Percentiles rank a stretch among this genome's conserved stretches.
phyloP scores from a whole-genome alignment of 192 early-diverging fungal genomes.

The Rhizoclosmatium sp. region DNA sequence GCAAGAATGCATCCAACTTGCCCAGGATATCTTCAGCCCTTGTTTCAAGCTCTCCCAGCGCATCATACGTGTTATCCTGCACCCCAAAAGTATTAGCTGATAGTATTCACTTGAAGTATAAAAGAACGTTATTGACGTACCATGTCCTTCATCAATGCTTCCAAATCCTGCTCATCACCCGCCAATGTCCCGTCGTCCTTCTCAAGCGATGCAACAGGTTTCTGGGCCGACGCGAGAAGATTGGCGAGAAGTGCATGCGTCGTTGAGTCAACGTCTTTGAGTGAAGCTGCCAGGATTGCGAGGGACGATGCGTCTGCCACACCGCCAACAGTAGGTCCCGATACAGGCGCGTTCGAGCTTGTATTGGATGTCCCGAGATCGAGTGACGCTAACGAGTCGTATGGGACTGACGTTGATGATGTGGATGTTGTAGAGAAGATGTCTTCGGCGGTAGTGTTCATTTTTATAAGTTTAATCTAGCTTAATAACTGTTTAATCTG shows the following conservation, averaged over 20 bases:
- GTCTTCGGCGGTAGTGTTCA: too few species aligned
- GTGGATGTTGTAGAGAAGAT: too few species aligned
- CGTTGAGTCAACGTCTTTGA: background rate
- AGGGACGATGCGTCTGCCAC: background rate
- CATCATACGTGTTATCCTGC: constrained; percentile 6
- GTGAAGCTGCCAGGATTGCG: background rate
- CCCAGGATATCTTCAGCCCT: constrained; percentile 13
- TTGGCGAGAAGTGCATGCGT: background rate
- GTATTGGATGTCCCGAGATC: background rate
- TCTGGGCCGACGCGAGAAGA: background rate
- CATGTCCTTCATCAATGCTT: constrained; percentile 13
- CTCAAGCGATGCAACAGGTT: background rate
- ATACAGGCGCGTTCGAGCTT: background rate
- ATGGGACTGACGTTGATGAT: background rate
- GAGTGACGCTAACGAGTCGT: background rate
- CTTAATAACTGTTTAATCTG: too few species aligned
- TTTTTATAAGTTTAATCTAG: too few species aligned
- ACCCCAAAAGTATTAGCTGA: too few species aligned
- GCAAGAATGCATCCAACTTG: constrained; percentile 17
- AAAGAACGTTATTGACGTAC: background rate
- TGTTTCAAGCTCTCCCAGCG: constrained; percentile 8
- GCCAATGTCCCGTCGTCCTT: background rate
- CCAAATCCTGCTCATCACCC: background rate
- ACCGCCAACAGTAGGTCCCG: background rate
- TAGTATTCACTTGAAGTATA: background rate